Base-by-base conservation (phyloP, 345 rosid genomes). In the Arabis alpina region DNA sequence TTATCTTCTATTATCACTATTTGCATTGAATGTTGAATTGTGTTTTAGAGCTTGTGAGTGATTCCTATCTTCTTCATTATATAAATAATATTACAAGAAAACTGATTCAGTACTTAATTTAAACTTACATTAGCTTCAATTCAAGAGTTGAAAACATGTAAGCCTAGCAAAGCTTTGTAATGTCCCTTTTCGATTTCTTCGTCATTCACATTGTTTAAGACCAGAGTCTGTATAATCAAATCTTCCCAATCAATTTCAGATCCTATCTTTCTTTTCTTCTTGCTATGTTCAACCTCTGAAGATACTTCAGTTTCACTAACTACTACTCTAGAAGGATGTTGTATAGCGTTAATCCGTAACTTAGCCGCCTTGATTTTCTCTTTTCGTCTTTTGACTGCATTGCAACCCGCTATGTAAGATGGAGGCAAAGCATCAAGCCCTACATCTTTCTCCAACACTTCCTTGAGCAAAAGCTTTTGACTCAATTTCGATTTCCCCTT, bases 161-260 rank as follows among this genome's bases (percentile, higher is more conserved):
- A 75, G 42, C 50, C 90, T 61, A 91, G 25, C 82, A 89, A 79
- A 28, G 86, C 66, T 59, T 82, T 91, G 78, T 89, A 93, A 52
- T 89, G 82, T 4, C 97, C 98, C 66, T 77, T 86, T 81, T 86
- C 90, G 13, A 93, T 87, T 70, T 93, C 96, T 77, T 83, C 86
- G 43, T 86, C 94, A 8, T 87, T 81, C 71, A 87, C 97, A 67
- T 52, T 74, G 72, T 86, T 90, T 42, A 91, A 82, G 40, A 88
- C 83, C 19, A 91, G 87, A 45, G 90, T 82, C 78, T 93, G 96
- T 15, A 93, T 87, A n/a, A 93, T 68, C 61, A 89, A 78, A 78
- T 89, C 97, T 61, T 91, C 96, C 96, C 92, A 88, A 79, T 85
- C 92, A 65, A 89, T 71, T n/a, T 70, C 85, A 61, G 42, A 55